Evolutionary conservation across 495 filamentous ascomycete genomes (phyloP).

Genomic region (Sabuloglossum arenarium): DNA sequence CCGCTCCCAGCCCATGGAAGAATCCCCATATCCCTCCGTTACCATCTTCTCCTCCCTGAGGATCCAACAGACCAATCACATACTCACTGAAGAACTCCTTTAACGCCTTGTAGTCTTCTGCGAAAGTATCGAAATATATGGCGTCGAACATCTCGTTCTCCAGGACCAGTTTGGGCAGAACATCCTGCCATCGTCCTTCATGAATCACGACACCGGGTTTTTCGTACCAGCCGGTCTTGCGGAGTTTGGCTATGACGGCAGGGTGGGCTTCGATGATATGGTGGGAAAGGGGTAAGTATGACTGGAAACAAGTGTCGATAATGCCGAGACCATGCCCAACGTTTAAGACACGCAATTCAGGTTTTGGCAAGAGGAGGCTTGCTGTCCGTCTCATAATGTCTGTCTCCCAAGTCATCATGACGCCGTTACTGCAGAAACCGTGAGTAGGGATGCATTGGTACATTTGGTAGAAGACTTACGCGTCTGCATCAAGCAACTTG

Average conservation of each 20-base stretch:
- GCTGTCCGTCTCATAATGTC: constrained; percentile 72
- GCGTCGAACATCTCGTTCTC: constrained; percentile 59
- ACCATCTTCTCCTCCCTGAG: constrained; percentile 6
- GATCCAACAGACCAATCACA: constrained; percentile 50
- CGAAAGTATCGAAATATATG: constrained; percentile 97
- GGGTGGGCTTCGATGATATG: constrained; percentile 92
- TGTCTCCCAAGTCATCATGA: constrained; percentile 97
- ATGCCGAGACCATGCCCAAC: constrained; percentile 96
- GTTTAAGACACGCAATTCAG: constrained; percentile 58
- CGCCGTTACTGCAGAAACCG: constrained; percentile 40
- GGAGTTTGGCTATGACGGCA: constrained; percentile 52
- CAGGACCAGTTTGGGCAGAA: constrained; percentile 49
- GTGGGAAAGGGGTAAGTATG: constrained; percentile 39
- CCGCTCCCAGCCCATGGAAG: constrained; percentile 90
- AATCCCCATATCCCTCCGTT: constrained; percentile 56
- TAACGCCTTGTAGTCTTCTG: constrained; percentile 73
- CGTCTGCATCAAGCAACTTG: constrained; percentile 53
- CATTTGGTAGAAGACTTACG: background rate
- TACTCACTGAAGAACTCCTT: constrained; percentile 75
- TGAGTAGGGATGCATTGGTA: background rate
- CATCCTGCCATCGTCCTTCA: constrained; percentile 68
- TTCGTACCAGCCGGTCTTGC: constrained; percentile 36
- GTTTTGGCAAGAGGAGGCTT: constrained; percentile 32
- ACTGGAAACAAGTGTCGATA: constrained; percentile 64
- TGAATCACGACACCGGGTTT: constrained; percentile 43